Conservation (phyloP, 768 basidiomycete genomes). For the Xanthoconium stramineum region DNA sequence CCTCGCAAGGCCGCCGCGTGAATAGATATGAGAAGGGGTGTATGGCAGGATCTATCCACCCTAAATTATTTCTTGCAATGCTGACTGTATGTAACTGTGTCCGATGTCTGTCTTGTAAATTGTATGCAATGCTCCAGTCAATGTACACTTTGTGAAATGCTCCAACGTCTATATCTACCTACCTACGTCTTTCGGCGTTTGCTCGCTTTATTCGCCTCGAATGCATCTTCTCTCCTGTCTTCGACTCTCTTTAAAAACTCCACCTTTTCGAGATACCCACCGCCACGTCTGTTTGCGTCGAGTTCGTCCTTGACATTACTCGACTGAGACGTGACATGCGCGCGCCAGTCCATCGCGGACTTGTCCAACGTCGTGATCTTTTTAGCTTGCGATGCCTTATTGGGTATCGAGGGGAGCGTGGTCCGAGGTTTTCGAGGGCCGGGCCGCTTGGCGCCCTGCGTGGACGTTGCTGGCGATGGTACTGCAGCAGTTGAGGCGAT, state of each 20-base stretch:
- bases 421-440: slow-evolving; percentile 69
- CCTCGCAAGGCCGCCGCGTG: neutral
- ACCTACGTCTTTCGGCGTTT: slow-evolving; percentile 44
- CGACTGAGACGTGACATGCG: slow-evolving; percentile 51
- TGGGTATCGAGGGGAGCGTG: slow-evolving; percentile 52
- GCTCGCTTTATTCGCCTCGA: slow-evolving; percentile 53
- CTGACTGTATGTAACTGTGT: neutral
- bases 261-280: slow-evolving; percentile 82
- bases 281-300: slow-evolving; percentile 67
- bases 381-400: slow-evolving; percentile 52
- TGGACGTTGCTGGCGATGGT: neutral
- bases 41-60: slow-evolving; percentile 4
- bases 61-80: neutral
- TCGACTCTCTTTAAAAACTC: slow-evolving; percentile 79
- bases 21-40: neutral
- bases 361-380: slow-evolving; percentile 84
- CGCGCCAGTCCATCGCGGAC: slow-evolving; percentile 82
- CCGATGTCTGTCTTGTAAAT: neutral
- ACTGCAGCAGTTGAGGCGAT: neutral
- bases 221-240: slow-evolving; percentile 60
- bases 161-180: neutral
- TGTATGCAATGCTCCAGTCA: neutral
- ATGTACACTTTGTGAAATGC: slow-evolving; percentile 8
- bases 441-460: slow-evolving; percentile 37
- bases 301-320: slow-evolving; percentile 62